A percentile compares a stretch with the other conserved stretches of the same genome.
Evolutionary conservation across 225 moss, liverwort and hornwort genomes (phyloP).

Genomic region (Pseudoscleropodium purum): DNA sequence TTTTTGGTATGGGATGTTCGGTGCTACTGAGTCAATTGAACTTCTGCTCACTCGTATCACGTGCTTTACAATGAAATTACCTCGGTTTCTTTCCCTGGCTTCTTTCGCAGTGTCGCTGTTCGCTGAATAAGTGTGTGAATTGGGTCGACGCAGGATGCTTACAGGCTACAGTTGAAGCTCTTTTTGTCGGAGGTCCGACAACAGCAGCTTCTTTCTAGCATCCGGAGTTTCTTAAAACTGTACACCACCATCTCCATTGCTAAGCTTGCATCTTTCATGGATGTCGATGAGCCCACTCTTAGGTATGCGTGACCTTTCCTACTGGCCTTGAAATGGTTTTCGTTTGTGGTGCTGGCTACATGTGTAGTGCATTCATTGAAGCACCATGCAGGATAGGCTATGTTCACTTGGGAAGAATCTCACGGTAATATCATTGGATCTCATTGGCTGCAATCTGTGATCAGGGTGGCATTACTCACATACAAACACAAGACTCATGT

Average conservation of each 20-base stretch:
- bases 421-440: neutral
- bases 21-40: neutral
- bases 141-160: constrained; percentile 65
- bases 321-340: neutral
- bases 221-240: constrained; percentile 89
- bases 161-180: constrained; percentile 95
- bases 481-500: constrained; percentile 99
- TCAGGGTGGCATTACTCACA: constrained; percentile 82
- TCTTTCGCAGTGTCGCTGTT: neutral
- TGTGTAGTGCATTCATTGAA: neutral
- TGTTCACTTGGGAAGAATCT: neutral
- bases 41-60: neutral
- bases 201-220: constrained; percentile 91
- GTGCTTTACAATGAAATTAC: neutral
- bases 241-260: constrained; percentile 91
- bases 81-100: neutral
- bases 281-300: constrained; percentile 86
- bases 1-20: neutral
- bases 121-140: neutral
- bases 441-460: neutral
- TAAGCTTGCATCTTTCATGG: constrained; percentile 90
- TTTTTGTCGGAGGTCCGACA: constrained; percentile 97
- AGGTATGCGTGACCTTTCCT: constrained; percentile 31
- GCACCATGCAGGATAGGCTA: neutral
- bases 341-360: neutral